These are phyloP conservation scores for Bisporella sp. DNA, from an alignment of 2,329 filamentous ascomycete genomes.

Conservation along the genomic window DNA sequence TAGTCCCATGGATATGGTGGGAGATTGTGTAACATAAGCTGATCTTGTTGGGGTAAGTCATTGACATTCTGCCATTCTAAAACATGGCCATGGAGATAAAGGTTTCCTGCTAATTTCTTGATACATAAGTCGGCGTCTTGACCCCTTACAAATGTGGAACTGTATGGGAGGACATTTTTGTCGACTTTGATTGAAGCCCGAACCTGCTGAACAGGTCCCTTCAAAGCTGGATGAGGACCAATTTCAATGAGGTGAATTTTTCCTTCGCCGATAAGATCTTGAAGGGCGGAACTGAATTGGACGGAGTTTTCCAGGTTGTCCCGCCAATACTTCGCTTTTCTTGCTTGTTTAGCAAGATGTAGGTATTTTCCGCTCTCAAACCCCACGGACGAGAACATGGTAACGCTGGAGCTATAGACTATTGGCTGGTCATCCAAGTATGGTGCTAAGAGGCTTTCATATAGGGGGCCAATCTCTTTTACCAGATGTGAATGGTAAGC, in stretches of 20 bases:
- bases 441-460: conserved; percentile 8
- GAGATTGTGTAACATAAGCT: too few relatives aligned
- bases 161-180: too few relatives aligned
- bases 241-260: conserved; percentile 9
- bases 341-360: background rate
- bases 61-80: too few relatives aligned
- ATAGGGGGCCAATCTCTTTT: conserved; percentile 15
- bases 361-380: background rate
- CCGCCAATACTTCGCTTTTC: background rate
- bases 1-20: too few relatives aligned
- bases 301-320: conserved; percentile 3
- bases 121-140: too few relatives aligned
- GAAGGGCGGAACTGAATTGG: background rate
- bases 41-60: too few relatives aligned
- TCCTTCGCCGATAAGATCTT: background rate
- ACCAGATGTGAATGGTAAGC: conserved; percentile 12
- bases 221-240: conserved; percentile 13
- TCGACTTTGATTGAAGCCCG: too few relatives aligned
- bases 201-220: conserved; percentile 10
- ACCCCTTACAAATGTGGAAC: too few relatives aligned
- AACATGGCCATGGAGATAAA: too few relatives aligned
- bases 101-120: too few relatives aligned
- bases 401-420: too few relatives aligned
- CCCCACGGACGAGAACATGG: background rate
- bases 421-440: background rate